These are phyloP conservation scores for Neurospora sp. DNA, from an alignment of 495 filamentous ascomycete genomes.

Conservation along the genomic window DNA sequence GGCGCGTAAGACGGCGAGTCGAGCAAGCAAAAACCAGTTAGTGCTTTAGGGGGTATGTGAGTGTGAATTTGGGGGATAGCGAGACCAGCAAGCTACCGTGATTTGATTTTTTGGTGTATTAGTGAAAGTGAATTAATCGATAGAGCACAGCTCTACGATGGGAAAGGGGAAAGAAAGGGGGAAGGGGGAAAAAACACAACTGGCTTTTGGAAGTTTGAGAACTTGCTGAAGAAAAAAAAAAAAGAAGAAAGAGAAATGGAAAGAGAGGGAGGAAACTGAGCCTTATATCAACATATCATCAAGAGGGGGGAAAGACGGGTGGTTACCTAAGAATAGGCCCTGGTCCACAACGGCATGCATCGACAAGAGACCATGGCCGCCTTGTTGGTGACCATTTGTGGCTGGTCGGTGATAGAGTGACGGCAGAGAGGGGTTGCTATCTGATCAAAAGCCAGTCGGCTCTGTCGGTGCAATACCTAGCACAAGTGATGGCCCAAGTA, in stretches of 20 bases:
- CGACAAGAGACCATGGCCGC: background rate
- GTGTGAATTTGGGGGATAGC: slow-evolving; percentile 23
- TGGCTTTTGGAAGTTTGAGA: slow-evolving; percentile 57
- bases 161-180: slow-evolving; percentile 40
- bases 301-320: slow-evolving; percentile 12
- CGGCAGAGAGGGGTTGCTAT: background rate
- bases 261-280: slow-evolving; percentile 28
- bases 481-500: background rate
- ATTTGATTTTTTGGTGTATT: slow-evolving; percentile 29
- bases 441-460: background rate
- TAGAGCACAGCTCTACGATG: slow-evolving; percentile 47
- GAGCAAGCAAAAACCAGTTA: slow-evolving; percentile 52
- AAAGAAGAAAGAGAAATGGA: slow-evolving; percentile 23
- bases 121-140: slow-evolving; percentile 22
- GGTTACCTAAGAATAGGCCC: slow-evolving; percentile 12
- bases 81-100: slow-evolving; percentile 38
- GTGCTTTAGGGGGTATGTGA: slow-evolving; percentile 29
- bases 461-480: background rate
- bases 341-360: background rate
- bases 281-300: slow-evolving; percentile 36
- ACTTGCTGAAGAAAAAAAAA: slow-evolving; percentile 65
- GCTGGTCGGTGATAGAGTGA: background rate
- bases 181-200: slow-evolving; percentile 40
- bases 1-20: slow-evolving; percentile 22
- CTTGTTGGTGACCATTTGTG: background rate